Conservation (phyloP, 1,284 basidiomycete species). For the Fomitopsis palustris region DNA sequence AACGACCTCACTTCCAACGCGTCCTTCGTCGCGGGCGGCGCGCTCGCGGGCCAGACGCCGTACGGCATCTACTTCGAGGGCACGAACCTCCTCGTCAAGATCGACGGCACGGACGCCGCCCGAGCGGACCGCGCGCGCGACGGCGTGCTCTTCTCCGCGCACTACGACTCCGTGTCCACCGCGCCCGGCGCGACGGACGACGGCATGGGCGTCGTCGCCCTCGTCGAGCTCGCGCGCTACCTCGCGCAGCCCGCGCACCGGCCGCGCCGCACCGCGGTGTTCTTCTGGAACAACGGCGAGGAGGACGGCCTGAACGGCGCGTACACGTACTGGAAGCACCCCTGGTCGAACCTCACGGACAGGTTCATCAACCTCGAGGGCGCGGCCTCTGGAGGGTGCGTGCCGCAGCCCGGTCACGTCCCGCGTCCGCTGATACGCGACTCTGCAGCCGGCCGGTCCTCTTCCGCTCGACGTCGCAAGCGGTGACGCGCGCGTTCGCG, state of each 20-base stretch:
- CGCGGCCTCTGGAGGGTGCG: conserved; percentile 73
- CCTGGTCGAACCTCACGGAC: conserved; percentile 63
- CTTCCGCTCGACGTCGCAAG: conserved; percentile 59
- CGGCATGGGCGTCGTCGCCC: conserved; percentile 67
- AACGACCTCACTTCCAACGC: conserved; percentile 60
- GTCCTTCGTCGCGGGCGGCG: conserved; percentile 37
- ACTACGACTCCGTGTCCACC: conserved; percentile 78
- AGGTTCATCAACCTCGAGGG: conserved; percentile 80
- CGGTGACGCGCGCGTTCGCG: conserved; percentile 47
- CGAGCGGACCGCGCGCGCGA: conserved; percentile 23
- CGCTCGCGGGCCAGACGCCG: conserved; percentile 23
- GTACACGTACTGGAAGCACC: conserved; percentile 60
- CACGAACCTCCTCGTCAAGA: conserved; percentile 66
- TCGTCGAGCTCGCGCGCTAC: conserved; percentile 63
- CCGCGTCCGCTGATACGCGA: not conserved
- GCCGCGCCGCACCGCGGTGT: conserved; percentile 59
- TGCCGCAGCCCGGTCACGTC: conserved; percentile 13
- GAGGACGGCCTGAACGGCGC: conserved; percentile 74
- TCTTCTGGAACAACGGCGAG: conserved; percentile 83
- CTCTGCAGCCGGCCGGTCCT: conserved; percentile 48
- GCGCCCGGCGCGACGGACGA: conserved; percentile 74
- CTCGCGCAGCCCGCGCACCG: conserved; percentile 40
- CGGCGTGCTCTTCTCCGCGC: conserved; percentile 73
- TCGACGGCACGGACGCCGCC: conserved; percentile 50
- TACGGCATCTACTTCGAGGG: conserved; percentile 63